phyloP scores from a whole-genome alignment of 768 basidiomycete genomes.

The Pulveroboletus sp. region DNA sequence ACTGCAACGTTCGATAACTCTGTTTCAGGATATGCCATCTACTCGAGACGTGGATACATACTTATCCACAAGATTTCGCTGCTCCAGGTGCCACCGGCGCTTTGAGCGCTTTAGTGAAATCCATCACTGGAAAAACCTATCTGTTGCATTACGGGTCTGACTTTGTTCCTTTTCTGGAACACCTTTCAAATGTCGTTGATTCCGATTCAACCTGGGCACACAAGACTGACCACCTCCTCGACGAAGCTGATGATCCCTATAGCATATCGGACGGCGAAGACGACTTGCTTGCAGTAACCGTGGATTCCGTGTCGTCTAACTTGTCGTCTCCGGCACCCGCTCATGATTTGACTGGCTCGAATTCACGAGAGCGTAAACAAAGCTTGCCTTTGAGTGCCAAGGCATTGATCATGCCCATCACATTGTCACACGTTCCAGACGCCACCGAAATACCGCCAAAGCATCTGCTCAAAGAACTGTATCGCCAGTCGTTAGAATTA shows the following conservation, averaged over 20 bases:
- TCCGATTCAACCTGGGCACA: slow-evolving; percentile 74
- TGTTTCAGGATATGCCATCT: slow-evolving; percentile 69
- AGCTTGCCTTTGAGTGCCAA: slow-evolving; percentile 59
- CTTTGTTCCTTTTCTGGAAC: slow-evolving; percentile 76
- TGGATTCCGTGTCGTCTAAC: slow-evolving; percentile 31
- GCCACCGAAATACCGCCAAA: slow-evolving; percentile 44
- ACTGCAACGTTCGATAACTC: slow-evolving; percentile 2
- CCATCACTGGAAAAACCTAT: slow-evolving; percentile 75
- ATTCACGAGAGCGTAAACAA: slow-evolving; percentile 60
- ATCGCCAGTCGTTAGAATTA: slow-evolving; percentile 56
- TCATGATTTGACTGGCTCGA: slow-evolving; percentile 22
- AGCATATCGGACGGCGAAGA: slow-evolving; percentile 54
- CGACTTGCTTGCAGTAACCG: slow-evolving; percentile 32
- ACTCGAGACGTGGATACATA: slow-evolving; percentile 72
- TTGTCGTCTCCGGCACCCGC: slow-evolving; percentile 19
- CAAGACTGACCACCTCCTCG: slow-evolving; percentile 53
- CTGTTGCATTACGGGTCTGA: slow-evolving; percentile 84
- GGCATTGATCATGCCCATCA: slow-evolving; percentile 38
- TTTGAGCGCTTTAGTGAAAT: slow-evolving; percentile 72
- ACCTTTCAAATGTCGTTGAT: slow-evolving; percentile 61
- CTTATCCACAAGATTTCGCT: slow-evolving; percentile 78
- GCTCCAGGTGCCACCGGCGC: slow-evolving; percentile 73
- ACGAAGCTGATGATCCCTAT: slow-evolving; percentile 64
- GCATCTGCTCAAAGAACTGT: slow-evolving; percentile 62
- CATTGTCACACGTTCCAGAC: slow-evolving; percentile 30